Base-by-base conservation (phyloP, 2,329 filamentous ascomycete species). In the Ophiostoma quercus region DNA sequence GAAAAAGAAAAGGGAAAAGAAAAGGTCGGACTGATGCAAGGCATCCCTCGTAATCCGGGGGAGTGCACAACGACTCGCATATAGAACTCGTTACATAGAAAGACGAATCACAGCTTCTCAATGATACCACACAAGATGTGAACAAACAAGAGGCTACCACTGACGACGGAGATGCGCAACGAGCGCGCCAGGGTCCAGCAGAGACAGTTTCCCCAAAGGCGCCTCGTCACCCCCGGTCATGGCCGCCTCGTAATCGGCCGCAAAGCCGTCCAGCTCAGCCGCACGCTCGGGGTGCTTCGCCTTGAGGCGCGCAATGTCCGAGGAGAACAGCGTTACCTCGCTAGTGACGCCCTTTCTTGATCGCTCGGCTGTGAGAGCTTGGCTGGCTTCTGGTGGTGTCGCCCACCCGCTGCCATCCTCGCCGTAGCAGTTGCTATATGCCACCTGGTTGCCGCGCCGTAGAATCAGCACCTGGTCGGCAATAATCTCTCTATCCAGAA, bases 381-480 rank as follows among this genome's bases (percentile, higher is more conserved):
- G 6, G 68, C 69, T 43, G 8, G 73, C 67, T 11, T 57, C 39
- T 1, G 62, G 62, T 19, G 62, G 62, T 19, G 34, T 65, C 9
- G 8, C 12, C 34, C 34, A 65, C 34, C 25, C 62, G 66, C 12
- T 25, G 66, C 70, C 66, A 11, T 7, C 37, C 14, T 25, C 43
- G 16, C 32, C 62, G 25, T 25, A 69, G 54, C 34, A 19, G 68
- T 72, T 68, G 39, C 69, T 70, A 51, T 75, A 79, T 1, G 77
- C 78, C 11, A 82, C 80, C 43, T 78, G 43, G 67, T 79, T 77
- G 1, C 77, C 79, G 43, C 81, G 75, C 22, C 81, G 74, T 37
- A 82, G 75, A 3, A 83, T 77, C 0, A 82, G 71, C 1, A 82
- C 78, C 71, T 78, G 75, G 34, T 82, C 77, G 9, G 63, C 70